Base-by-base conservation (phyloP, 306 rosid species). In the Quillaja saponaria region DNA sequence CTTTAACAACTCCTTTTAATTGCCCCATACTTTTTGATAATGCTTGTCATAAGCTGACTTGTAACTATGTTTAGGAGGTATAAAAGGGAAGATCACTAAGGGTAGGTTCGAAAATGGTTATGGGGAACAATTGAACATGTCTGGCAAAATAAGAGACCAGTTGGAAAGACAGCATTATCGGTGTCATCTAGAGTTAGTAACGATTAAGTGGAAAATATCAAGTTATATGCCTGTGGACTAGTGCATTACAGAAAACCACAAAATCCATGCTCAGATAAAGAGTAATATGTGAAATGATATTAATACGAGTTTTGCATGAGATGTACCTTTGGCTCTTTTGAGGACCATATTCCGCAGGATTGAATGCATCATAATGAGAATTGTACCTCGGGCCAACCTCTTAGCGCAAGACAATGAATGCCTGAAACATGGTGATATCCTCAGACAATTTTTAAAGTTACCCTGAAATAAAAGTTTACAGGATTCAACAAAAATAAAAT, bases 341-440 rank as follows among this genome's bases (percentile, higher is more conserved):
- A 49, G 91, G 91, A 18, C 90, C 96, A 67, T 81, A 89, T 67
- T 78, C 80, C 8, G 76, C 16, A 42, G 83, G 70, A 69, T 67
- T 46, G 83, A 89, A 83, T 11, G 87, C 82, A 16, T 85, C 96
- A 54, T 78, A 85, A 61, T 94, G 99, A 71, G 96, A 74, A 65
- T 58, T 58, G 69, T 94, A 94, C 81, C 19, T 89, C 81, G 89
- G 97, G 51, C 95, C 96, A 12, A 87, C 49, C 77, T 81, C 77
- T 74, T 94, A 87, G 61, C 90, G 89, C 82, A 94, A 79, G 72
- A 94, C 13, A 60, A 85, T 85, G 72, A 87, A 94, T 65, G 85
- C 89, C 99, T 92, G 95, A 80, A 85, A 92, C 80, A 81, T 63
- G 73, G 70, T 42, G 77, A 71, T 64, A 69, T 72, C 76, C 73